Conservation (phyloP, 2,329 filamentous ascomycete species). For the Penicillium crustosum region DNA sequence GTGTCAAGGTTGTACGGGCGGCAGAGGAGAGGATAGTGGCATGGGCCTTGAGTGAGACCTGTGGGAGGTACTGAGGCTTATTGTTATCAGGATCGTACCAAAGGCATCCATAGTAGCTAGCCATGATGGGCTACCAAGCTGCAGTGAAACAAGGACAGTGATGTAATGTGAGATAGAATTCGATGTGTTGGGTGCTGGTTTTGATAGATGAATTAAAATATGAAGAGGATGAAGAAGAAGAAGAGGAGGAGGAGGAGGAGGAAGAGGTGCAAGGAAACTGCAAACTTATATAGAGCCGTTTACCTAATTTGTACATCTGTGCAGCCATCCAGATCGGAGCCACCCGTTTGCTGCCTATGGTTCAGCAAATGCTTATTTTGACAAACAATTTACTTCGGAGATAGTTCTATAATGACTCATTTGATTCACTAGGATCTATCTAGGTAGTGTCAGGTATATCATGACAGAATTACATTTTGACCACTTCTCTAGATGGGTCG, state of each 20-base stretch:
- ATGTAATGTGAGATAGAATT: not conserved
- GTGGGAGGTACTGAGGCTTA: conserved; percentile 53
- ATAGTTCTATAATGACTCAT: not conserved
- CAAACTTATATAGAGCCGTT: not conserved
- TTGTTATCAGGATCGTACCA: not conserved
- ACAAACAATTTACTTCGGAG: not conserved
- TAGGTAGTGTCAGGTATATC: not conserved
- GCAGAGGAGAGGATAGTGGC: conserved; percentile 61
- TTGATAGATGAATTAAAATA: not conserved
- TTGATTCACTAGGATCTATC: not conserved
- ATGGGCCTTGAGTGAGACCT: conserved; percentile 58
- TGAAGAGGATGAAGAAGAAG: not conserved
- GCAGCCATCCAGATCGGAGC: not conserved
- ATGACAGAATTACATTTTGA: not conserved
- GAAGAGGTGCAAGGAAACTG: not conserved
- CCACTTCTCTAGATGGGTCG: not conserved
- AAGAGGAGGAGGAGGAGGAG: too few relatives aligned
- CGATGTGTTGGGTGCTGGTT: too few relatives aligned
- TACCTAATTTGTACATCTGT: not conserved
- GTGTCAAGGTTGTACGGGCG: conserved; percentile 53
- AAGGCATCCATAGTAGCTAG: not conserved
- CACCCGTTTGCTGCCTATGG: not conserved
- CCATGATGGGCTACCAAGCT: not conserved
- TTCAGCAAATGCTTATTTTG: not conserved
- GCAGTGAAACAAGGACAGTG: not conserved